Evolutionary conservation across 371 early-diverging fungal species (phyloP).

Genomic region (Mucor lusitanicus): DNA sequence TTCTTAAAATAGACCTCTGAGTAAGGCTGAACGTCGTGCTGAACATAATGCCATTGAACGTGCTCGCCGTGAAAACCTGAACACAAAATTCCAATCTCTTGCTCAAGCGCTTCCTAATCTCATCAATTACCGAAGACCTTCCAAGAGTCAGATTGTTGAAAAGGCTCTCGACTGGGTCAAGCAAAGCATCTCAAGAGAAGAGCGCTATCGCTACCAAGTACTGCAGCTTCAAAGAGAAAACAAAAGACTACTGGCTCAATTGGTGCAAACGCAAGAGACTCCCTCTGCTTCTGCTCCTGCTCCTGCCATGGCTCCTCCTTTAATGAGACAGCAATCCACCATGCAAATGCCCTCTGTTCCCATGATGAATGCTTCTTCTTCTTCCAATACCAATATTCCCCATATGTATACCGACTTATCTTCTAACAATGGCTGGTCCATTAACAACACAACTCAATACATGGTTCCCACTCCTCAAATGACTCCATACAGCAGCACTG

Average conservation of each 20-base stretch:
- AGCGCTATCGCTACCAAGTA: slow-evolving; percentile 31
- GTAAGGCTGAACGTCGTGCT: slow-evolving; percentile 63
- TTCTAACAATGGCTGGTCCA: slow-evolving; percentile 7
- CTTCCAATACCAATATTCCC: not conserved
- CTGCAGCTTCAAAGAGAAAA: slow-evolving; percentile 39
- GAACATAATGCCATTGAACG: slow-evolving; percentile 77
- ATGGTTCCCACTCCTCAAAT: not conserved
- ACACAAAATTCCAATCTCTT: slow-evolving; percentile 66
- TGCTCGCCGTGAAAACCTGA: slow-evolving; percentile 70
- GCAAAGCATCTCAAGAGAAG: slow-evolving; percentile 32
- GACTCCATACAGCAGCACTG: not conserved
- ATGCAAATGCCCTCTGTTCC: not conserved
- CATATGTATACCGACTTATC: not conserved
- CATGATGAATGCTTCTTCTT: not conserved
- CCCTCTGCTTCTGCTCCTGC: not conserved
- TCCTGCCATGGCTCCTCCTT: not conserved
- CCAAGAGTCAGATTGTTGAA: slow-evolving; percentile 68
- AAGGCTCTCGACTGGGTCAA: slow-evolving; percentile 60
- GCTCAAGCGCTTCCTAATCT: slow-evolving; percentile 68
- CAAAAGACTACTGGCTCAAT: slow-evolving; percentile 25
- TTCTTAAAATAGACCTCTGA: not conserved
- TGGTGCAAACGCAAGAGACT: slow-evolving; percentile 2
- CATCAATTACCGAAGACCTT: slow-evolving; percentile 60
- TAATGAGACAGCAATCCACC: not conserved
- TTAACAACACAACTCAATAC: not conserved